Conservation (phyloP, 192 early-diverging fungal genomes). For the Dissophora globulifera region DNA sequence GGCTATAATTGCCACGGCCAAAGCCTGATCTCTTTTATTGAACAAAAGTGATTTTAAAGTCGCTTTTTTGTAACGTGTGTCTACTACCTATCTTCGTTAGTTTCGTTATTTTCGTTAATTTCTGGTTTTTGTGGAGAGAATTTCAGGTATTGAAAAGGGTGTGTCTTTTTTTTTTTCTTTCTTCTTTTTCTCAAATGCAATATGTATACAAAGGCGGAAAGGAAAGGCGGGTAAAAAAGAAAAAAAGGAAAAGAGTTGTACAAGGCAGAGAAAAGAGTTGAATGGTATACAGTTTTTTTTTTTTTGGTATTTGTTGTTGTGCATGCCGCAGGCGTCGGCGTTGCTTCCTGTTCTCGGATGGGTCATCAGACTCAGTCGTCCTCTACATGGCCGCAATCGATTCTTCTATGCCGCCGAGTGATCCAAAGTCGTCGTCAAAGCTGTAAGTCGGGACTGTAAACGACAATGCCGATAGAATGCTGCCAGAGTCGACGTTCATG, state of each 20-base stretch:
- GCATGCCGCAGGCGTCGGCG: no score
- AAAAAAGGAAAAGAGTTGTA: background rate
- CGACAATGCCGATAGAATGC: constrained; percentile 32
- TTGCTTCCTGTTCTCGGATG: background rate
- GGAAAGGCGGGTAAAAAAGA: background rate
- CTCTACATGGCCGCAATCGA: constrained; percentile 25
- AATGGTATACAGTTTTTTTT: background rate
- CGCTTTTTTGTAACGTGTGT: no score
- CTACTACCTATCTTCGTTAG: no score
- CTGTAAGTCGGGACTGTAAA: constrained; percentile 48
- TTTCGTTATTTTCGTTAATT: no score
- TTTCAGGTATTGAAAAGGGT: background rate
- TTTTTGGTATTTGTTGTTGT: constrained; percentile 1
- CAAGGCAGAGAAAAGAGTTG: constrained; percentile 1
- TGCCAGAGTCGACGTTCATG: constrained; percentile 37
- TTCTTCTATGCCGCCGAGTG: background rate
- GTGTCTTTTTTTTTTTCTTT: constrained; percentile 26
- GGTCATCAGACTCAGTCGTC: no score
- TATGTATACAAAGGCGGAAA: background rate
- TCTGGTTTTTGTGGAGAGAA: no score
- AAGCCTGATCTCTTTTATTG: no score
- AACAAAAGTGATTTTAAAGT: background rate
- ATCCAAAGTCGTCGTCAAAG: constrained; percentile 16
- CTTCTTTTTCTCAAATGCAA: constrained; percentile 7
- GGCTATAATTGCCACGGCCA: no score